Evolutionary conservation across 257 asterid genomes (phyloP), one percentile per base, ranked within the genome.

Genomic region (Gentiana macrophylla): DNA sequence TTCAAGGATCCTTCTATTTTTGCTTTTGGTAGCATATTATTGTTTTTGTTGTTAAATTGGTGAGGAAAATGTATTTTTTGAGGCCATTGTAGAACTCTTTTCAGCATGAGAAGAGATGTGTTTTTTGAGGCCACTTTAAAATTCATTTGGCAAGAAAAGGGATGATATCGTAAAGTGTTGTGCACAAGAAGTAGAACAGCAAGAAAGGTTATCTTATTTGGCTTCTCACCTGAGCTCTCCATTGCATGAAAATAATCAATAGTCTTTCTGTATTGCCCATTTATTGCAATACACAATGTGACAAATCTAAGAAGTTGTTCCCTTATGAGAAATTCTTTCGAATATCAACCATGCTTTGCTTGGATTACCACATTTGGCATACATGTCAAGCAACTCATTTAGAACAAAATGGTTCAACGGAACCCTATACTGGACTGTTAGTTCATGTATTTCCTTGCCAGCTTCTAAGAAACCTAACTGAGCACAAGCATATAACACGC

Each of bases 281-380:
- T 84, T 45, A 75, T 53, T 50, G 92, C 82, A 48, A 71, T 77
- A 51, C 89, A 94, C 8, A 79, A 59, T 34, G 86, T 79, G 58
- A 86, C 53, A 72, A 59, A 81, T 89, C 94, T 95, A 89, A 53
- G 86, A 36, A 24, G 86, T 66, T 35, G 47, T 62, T 35, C 57
- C 73, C 57, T 67, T 77, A 1, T 47, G 15, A 1, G 55, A n/a
- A 62, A 76, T 72, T 46, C 62, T 79, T 44, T 83, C 80, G 64
- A 86, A 86, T 45, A 83, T 74, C 77, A 70, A 55, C 37, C 63
- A 62, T 38, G 92, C 94, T 15, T 68, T 71, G 35, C 46, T 61
- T 54, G 86, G 61, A 65, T 85, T 94, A 37, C 95, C 95, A 56
- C 95, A 89, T 80, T 86, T 89, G 13, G 87, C 89, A 65, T 86